Conservation (phyloP, 257 asterid species). For the Misopates orontium region DNA sequence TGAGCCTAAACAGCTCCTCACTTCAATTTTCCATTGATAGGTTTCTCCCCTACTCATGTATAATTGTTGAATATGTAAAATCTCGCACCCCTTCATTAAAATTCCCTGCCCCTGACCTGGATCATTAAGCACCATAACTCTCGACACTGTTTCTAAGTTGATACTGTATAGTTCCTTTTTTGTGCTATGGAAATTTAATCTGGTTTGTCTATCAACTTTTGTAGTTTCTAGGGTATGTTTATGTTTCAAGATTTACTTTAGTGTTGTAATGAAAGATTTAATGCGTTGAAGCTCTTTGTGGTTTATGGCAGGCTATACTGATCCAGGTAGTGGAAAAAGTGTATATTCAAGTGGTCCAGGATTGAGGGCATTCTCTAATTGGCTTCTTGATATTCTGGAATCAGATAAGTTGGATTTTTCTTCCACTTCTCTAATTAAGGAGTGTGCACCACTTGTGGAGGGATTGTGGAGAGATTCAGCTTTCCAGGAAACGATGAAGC, state of each 20-base stretch:
- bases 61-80: too few relatives aligned
- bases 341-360: conserved; percentile 46
- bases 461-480: conserved; percentile 53
- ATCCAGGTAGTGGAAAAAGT: conserved; percentile 33
- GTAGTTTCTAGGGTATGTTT: too few relatives aligned
- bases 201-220: too few relatives aligned
- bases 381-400: conserved; percentile 59
- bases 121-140: too few relatives aligned
- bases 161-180: too few relatives aligned
- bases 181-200: too few relatives aligned
- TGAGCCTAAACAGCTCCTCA: too few relatives aligned
- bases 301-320: conserved; percentile 35
- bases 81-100: too few relatives aligned
- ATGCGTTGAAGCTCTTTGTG: conserved; percentile 19
- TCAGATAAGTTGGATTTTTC: conserved; percentile 46
- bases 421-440: conserved; percentile 47
- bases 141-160: too few relatives aligned
- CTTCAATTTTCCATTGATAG: too few relatives aligned
- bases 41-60: too few relatives aligned
- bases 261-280: background rate
- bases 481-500: conserved; percentile 47
- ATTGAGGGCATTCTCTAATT: conserved; percentile 51
- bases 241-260: background rate
- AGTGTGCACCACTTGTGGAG: conserved; percentile 50
- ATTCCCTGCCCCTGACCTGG: too few relatives aligned